phyloP scores from a whole-genome alignment of 345 rosid genomes.

The Eucalyptus grandis region DNA sequence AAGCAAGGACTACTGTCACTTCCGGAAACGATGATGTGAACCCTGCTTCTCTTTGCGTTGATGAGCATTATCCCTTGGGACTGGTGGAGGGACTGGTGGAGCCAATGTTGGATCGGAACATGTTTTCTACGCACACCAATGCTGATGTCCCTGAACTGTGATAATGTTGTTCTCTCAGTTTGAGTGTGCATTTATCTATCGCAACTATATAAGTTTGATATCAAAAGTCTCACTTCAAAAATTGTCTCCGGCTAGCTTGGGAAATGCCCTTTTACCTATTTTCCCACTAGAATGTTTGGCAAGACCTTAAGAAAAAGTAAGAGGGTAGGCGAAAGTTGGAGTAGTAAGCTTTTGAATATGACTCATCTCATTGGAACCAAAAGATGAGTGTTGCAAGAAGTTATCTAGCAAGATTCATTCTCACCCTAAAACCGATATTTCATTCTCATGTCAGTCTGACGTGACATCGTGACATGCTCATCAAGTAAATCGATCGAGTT shows the following conservation, averaged over 20 bases:
- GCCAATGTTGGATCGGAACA: not conserved
- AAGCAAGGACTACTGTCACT: not conserved
- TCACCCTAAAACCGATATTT: not conserved
- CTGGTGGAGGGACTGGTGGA: not conserved
- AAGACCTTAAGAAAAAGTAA: not conserved
- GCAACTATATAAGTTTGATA: too few relatives aligned
- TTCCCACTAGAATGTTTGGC: not conserved
- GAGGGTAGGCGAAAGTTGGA: not conserved
- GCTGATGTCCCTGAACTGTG: not conserved
- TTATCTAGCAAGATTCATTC: not conserved
- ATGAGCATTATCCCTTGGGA: not conserved
- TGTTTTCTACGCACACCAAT: not conserved
- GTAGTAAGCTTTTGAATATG: not conserved
- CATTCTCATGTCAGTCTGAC: not conserved
- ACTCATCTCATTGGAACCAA: not conserved
- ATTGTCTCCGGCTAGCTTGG: not conserved
- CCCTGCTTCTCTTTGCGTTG: not conserved
- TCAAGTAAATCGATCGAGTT: not conserved
- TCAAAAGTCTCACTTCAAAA: too few relatives aligned
- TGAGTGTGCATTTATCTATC: not conserved
- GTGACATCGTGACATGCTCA: not conserved
- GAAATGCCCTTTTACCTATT: not conserved
- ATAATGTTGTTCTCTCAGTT: not conserved
- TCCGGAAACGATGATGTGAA: not conserved
- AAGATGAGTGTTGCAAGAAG: not conserved